These are phyloP conservation scores for Neurospora sp. DNA, from an alignment of 495 filamentous ascomycete genomes.

Conservation along the genomic window DNA sequence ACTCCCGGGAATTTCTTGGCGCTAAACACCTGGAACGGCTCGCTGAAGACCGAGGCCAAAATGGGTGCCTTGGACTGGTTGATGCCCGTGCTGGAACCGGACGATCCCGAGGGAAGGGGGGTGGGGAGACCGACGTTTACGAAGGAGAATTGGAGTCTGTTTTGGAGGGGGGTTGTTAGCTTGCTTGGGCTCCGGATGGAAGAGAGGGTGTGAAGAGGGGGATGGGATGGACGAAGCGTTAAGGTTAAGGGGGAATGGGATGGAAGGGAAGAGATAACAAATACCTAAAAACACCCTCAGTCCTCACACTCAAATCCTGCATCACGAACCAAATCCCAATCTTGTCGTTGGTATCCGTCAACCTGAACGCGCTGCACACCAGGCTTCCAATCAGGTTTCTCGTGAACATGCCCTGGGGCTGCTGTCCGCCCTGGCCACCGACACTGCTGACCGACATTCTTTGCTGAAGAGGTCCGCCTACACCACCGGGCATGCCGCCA, in stretches of 20 bases:
- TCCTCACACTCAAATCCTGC: constrained; percentile 89
- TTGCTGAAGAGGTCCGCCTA: constrained; percentile 3
- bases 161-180: neutral
- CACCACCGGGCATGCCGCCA: constrained; percentile 3
- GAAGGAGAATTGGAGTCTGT: constrained; percentile 50
- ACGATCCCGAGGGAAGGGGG: constrained; percentile 5
- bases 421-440: constrained; percentile 8
- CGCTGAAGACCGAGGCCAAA: constrained; percentile 61
- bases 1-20: constrained; percentile 98
- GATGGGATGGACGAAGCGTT: neutral
- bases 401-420: constrained; percentile 84
- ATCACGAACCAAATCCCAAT: constrained; percentile 96
- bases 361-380: constrained; percentile 78
- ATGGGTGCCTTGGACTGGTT: constrained; percentile 55
- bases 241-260: neutral
- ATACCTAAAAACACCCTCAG: constrained; percentile 84
- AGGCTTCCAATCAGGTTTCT: constrained; percentile 91
- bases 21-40: constrained; percentile 86
- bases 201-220: neutral
- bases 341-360: constrained; percentile 73
- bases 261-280: neutral
- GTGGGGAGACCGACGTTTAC: constrained; percentile 60
- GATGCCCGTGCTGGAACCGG: constrained; percentile 30
- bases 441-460: constrained; percentile 26
- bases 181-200: neutral